phyloP scores from a whole-genome alignment of 768 basidiomycete genomes.

The Polyporus arcularius region DNA sequence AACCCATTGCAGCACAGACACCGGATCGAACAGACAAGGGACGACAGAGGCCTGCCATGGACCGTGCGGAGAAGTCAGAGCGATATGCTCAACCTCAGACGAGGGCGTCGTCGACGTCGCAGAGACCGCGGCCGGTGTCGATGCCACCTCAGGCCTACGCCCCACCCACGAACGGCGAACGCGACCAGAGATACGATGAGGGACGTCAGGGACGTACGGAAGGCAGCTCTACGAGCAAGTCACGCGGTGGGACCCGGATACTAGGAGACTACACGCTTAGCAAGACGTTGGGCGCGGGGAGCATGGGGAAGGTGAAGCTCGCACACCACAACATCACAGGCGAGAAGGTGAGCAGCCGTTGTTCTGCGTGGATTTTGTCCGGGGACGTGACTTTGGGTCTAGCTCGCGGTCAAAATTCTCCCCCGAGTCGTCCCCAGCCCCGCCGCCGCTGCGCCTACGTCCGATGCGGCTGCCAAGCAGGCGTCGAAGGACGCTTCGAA shows the following conservation, averaged over 20 bases:
- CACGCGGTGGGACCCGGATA: conserved; percentile 49
- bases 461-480: conserved; percentile 71
- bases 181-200: conserved; percentile 26
- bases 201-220: conserved; percentile 22
- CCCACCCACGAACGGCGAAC: conserved; percentile 27
- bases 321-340: conserved; percentile 86
- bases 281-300: conserved; percentile 96
- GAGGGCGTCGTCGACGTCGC: conserved; percentile 27
- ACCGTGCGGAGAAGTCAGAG: conserved; percentile 35
- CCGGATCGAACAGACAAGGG: conserved; percentile 4
- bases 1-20: conserved; percentile 22
- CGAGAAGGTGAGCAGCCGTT: conserved; percentile 69
- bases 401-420: conserved; percentile 99
- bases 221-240: conserved; percentile 25
- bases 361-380: neutral
- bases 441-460: conserved; percentile 49
- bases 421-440: conserved; percentile 75
- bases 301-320: conserved; percentile 99
- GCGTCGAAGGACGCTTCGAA: conserved; percentile 90
- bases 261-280: conserved; percentile 95
- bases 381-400: neutral
- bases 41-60: conserved; percentile 28
- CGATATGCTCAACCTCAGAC: conserved; percentile 31
- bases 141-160: conserved; percentile 67
- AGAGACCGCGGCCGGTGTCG: conserved; percentile 63